Conservation (phyloP, 2,329 filamentous ascomycete species). For the Atkinsonella texensis region DNA sequence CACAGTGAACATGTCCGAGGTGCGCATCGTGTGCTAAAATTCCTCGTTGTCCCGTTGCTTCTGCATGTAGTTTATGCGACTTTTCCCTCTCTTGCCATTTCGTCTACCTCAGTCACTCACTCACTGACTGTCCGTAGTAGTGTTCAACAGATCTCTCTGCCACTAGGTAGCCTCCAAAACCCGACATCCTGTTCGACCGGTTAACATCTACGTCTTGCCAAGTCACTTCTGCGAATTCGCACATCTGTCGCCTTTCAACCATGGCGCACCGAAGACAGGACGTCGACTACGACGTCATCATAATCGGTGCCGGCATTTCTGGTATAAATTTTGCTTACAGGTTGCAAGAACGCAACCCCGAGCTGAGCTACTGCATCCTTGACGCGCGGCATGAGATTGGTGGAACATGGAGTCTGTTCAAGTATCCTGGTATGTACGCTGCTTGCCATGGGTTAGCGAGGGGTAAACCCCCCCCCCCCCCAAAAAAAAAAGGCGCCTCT, state of each 20-base stretch:
- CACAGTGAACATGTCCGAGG: too few species aligned
- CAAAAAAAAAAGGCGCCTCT: not conserved
- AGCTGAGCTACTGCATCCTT: constrained; percentile 46
- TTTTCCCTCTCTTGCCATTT: too few species aligned
- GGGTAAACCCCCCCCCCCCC: too few species aligned
- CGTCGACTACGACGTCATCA: constrained; percentile 35
- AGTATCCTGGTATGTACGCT: constrained; percentile 41
- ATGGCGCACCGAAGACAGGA: not conserved
- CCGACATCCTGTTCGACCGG: not conserved
- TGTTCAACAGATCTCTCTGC: too few species aligned
- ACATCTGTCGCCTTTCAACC: not conserved
- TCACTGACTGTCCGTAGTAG: too few species aligned
- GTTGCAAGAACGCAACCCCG: constrained; percentile 42
- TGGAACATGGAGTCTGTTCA: constrained; percentile 65
- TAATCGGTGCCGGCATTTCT: constrained; percentile 58
- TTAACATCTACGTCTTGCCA: not conserved
- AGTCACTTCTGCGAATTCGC: too few species aligned
- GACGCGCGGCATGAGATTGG: constrained; percentile 52
- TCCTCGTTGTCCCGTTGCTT: too few species aligned
- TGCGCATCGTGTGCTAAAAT: too few species aligned
- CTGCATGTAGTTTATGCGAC: too few species aligned
- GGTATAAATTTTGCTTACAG: constrained; percentile 62
- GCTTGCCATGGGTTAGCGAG: not conserved
- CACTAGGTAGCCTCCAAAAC: too few species aligned
- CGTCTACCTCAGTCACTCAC: too few species aligned